A percentile compares a stretch with the other conserved stretches of the same genome.
phyloP scores from a whole-genome alignment of 1,284 basidiomycete genomes.

The Moniliophthora roreri region DNA sequence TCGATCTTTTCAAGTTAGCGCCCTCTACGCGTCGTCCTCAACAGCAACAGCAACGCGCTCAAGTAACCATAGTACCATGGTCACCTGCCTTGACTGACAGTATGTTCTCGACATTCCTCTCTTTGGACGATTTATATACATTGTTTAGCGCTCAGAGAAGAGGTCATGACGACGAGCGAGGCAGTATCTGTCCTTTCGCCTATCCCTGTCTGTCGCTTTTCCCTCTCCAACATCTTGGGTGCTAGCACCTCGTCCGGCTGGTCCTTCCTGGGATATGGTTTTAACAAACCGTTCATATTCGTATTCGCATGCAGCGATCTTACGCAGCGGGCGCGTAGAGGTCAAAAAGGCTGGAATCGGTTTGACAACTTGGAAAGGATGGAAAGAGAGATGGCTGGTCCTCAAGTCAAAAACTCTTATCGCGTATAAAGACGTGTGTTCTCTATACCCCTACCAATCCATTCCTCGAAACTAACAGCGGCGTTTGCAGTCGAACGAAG shows the following conservation, averaged over 20 bases:
- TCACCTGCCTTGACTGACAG: too few relatives aligned
- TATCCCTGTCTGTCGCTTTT: too few relatives aligned
- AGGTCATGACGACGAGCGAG: too few relatives aligned
- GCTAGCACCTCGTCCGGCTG: constrained; percentile 2
- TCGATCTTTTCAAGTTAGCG: too few relatives aligned
- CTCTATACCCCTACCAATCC: background rate
- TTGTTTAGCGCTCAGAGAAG: too few relatives aligned
- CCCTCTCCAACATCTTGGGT: too few relatives aligned
- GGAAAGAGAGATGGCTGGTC: constrained; percentile 20
- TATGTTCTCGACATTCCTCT: too few relatives aligned
- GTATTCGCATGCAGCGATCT: background rate
- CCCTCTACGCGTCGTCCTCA: too few relatives aligned
- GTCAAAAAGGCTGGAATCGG: constrained; percentile 11
- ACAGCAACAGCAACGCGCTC: too few relatives aligned
- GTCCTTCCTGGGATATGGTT: background rate
- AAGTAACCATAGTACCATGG: too few relatives aligned
- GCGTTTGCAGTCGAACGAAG: constrained; percentile 4
- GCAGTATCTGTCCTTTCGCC: too few relatives aligned
- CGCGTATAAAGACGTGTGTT: constrained; percentile 19
- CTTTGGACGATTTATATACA: too few relatives aligned
- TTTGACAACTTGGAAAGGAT: constrained; percentile 10
- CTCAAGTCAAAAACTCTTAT: constrained; percentile 16
- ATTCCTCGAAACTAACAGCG: background rate
- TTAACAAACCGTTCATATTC: background rate
- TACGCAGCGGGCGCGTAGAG: constrained; percentile 7